Evolutionary conservation across 164 flowering plant genomes (phyloP).

Genomic region (Houttuynia cordata): DNA sequence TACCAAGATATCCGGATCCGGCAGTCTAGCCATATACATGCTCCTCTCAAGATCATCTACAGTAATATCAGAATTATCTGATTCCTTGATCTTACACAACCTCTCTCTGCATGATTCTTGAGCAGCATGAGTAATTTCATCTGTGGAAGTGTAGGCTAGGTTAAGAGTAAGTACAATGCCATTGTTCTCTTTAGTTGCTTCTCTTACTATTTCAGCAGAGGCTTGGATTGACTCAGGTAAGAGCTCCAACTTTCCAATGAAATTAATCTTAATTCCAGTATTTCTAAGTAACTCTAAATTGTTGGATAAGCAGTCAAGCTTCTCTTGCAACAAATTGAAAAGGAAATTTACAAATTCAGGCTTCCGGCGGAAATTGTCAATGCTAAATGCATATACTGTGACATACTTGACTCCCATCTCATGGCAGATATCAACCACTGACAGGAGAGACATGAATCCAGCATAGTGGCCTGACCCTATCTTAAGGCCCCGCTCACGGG

Average conservation of each 20-base stretch:
- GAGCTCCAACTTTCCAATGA: slow-evolving; percentile 49
- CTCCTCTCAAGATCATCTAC: slow-evolving; percentile 50
- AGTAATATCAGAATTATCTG: slow-evolving; percentile 6
- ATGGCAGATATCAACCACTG: slow-evolving; percentile 44
- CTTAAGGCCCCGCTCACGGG: slow-evolving; percentile 22
- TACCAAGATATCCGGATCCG: slow-evolving; percentile 64
- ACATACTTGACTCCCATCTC: slow-evolving; percentile 56
- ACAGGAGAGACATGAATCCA: slow-evolving; percentile 35
- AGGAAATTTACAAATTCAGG: slow-evolving; percentile 47
- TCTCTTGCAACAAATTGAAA: slow-evolving; percentile 55
- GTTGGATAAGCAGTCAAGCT: slow-evolving; percentile 18
- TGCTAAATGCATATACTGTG: slow-evolving; percentile 64
- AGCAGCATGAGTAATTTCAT: slow-evolving; percentile 57
- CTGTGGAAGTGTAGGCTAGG: slow-evolving; percentile 52
- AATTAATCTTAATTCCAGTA: slow-evolving; percentile 40
- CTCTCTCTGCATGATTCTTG: slow-evolving; percentile 29
- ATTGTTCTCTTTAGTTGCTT: slow-evolving; percentile 33
- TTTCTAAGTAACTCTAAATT: slow-evolving; percentile 31
- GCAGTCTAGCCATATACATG: slow-evolving; percentile 50
- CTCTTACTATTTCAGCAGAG: slow-evolving; percentile 52
- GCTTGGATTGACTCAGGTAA: slow-evolving; percentile 35
- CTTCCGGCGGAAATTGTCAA: slow-evolving; percentile 53
- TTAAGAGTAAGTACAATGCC: slow-evolving; percentile 35
- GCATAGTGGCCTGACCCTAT: slow-evolving; percentile 35
- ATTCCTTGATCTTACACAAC: background rate